Evolutionary conservation across 441 rosid genomes (phyloP).

Genomic region (Pelargonium myrrhifolium): DNA sequence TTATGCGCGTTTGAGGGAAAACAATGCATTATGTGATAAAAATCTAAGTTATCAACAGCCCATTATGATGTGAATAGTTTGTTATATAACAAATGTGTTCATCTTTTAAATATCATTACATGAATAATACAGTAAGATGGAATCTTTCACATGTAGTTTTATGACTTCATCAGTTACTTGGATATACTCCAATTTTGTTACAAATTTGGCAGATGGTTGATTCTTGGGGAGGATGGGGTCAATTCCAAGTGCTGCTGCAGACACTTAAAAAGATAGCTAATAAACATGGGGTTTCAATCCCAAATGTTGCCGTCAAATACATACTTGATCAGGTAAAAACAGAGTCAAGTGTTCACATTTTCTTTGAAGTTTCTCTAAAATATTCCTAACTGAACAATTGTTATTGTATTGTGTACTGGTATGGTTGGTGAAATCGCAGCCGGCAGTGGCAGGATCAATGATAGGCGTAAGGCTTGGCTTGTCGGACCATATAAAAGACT

Average conservation of each 20-base stretch:
- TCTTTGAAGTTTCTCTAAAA: neutral
- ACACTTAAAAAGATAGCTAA: conserved; percentile 61
- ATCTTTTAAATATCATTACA: no score
- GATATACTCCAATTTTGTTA: neutral
- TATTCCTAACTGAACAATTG: neutral
- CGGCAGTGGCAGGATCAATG: conserved; percentile 30
- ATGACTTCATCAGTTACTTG: no score
- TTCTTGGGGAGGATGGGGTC: conserved; percentile 97
- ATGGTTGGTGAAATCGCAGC: conserved; percentile 19
- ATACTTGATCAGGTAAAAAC: conserved; percentile 63
- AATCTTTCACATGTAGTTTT: no score
- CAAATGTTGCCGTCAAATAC: conserved; percentile 82
- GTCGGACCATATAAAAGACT: conserved; percentile 66
- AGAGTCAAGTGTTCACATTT: neutral
- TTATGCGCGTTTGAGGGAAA: no score
- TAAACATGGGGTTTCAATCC: conserved; percentile 84
- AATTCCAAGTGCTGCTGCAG: conserved; percentile 67
- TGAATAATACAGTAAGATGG: neutral
- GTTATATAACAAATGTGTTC: no score
- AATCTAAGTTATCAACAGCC: no score
- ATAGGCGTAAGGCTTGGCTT: conserved; percentile 29
- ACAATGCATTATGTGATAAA: no score
- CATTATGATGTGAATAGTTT: no score
- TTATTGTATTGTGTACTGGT: conserved; percentile 8
- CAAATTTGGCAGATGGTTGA: conserved; percentile 63